Evolutionary conservation across 805 yeast species (phyloP).

Genomic region (Zygotorulaspora sp.): DNA sequence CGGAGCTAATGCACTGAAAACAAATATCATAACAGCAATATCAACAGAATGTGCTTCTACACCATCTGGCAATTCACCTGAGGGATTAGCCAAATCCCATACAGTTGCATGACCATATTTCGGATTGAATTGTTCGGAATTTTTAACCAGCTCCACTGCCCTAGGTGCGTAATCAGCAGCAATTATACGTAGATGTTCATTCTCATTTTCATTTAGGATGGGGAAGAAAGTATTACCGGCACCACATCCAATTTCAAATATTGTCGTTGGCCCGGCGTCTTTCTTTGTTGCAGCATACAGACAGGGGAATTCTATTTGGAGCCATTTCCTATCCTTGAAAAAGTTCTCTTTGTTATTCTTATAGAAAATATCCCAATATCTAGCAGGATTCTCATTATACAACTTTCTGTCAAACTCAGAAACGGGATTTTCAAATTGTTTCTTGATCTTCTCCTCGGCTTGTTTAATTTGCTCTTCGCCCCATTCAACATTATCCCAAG

Average conservation of each 20-base stretch:
- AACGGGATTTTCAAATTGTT: constrained; percentile 82
- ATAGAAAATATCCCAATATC: constrained; percentile 93
- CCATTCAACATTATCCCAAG: constrained; percentile 96
- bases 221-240: constrained; percentile 98
- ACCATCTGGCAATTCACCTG: constrained; percentile 74
- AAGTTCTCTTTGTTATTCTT: constrained; percentile 87
- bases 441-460: constrained; percentile 67
- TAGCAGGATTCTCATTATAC: constrained; percentile 82
- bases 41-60: constrained; percentile 79
- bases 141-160: constrained; percentile 81
- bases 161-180: constrained; percentile 89
- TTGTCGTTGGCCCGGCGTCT: constrained; percentile 63
- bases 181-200: constrained; percentile 63
- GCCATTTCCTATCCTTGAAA: constrained; percentile 95
- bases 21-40: constrained; percentile 91
- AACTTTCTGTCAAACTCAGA: constrained; percentile 73
- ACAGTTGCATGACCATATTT: constrained; percentile 75
- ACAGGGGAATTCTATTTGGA: constrained; percentile 87
- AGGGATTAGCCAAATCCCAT: constrained; percentile 88
- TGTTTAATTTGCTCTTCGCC: constrained; percentile 79
- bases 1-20: constrained; percentile 88
- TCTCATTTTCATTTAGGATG: constrained; percentile 73
- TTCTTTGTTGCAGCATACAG: constrained; percentile 72
- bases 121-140: constrained; percentile 55
- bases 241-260: constrained; percentile 95